Conservation (phyloP, 139 green algal species). For the Tetradesmus lagerheimii region DNA sequence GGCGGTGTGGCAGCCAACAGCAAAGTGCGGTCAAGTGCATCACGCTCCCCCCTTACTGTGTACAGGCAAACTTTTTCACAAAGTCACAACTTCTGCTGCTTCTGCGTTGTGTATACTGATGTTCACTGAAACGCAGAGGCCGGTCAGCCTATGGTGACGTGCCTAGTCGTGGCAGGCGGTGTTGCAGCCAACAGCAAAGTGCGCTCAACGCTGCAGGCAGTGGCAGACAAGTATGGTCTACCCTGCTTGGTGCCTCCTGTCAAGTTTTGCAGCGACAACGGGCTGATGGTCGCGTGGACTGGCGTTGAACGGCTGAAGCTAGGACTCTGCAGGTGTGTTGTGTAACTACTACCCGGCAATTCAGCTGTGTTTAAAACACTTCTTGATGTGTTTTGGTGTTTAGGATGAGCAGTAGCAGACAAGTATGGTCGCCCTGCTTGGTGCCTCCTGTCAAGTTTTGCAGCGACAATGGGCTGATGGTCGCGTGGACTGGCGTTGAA, state of each 20-base stretch:
- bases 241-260: slow-evolving; percentile 84
- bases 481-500: slow-evolving; percentile 85
- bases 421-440: slow-evolving; percentile 68
- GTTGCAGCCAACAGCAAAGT: slow-evolving; percentile 91
- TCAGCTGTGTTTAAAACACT: too few relatives aligned
- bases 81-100: not conserved
- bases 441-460: slow-evolving; percentile 86
- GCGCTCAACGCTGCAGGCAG: slow-evolving; percentile 63
- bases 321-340: slow-evolving; percentile 42
- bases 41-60: too few relatives aligned
- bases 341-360: too few relatives aligned
- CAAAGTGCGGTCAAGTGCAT: slow-evolving; percentile 54
- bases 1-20: slow-evolving; percentile 88
- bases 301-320: slow-evolving; percentile 64
- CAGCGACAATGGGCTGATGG: slow-evolving; percentile 98
- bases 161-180: slow-evolving; percentile 73
- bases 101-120: too few relatives aligned
- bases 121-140: too few relatives aligned
- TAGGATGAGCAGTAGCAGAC: slow-evolving; percentile 50
- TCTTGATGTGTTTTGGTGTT: not conserved
- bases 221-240: slow-evolving; percentile 68
- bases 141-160: not conserved
- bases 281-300: slow-evolving; percentile 97
- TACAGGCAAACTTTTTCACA: too few relatives aligned
- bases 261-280: slow-evolving; percentile 95